Percentiles rank a stretch among this genome's conserved stretches.
Evolutionary conservation across 495 filamentous ascomycete genomes (phyloP).

Genomic region (Sabuloglossum arenarium): DNA sequence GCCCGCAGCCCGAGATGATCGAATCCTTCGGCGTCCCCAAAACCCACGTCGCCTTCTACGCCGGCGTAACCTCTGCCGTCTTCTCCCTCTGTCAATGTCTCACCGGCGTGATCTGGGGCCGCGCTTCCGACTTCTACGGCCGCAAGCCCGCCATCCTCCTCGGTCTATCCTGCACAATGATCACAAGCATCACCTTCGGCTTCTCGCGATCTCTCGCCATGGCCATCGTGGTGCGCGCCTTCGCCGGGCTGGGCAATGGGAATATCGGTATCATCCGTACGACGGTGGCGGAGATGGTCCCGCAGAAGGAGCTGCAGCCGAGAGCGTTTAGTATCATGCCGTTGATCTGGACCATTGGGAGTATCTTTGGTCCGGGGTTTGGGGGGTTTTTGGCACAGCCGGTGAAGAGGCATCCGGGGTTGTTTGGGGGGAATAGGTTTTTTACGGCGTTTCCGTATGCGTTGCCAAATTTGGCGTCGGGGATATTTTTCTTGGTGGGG

Average conservation of each 20-base stretch:
- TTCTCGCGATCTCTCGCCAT: conserved; percentile 50
- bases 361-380: conserved; percentile 73
- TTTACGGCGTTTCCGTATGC: conserved; percentile 45
- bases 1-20: conserved; percentile 51
- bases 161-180: conserved; percentile 52
- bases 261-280: conserved; percentile 52
- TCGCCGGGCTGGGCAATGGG: conserved; percentile 46
- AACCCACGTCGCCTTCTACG: conserved; percentile 57
- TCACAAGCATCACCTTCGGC: conserved; percentile 51
- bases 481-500: conserved; percentile 49
- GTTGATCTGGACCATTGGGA: conserved; percentile 54
- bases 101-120: conserved; percentile 64
- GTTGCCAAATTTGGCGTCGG: conserved; percentile 62
- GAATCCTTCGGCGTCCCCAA: conserved; percentile 53
- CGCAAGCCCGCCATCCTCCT: conserved; percentile 55
- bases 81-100: conserved; percentile 52
- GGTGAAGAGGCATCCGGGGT: conserved; percentile 42
- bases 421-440: conserved; percentile 18
- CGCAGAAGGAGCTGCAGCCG: conserved; percentile 61
- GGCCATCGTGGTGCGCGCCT: conserved; percentile 45
- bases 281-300: conserved; percentile 59
- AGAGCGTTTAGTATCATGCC: conserved; percentile 73
- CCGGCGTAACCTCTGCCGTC: conserved; percentile 46
- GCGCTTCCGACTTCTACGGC: conserved; percentile 48
- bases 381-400: conserved; percentile 73